A percentile compares a stretch with the other conserved stretches of the same genome.
phyloP scores from a whole-genome alignment of 495 filamentous ascomycete species.

The Tuber microsphaerosporum region DNA sequence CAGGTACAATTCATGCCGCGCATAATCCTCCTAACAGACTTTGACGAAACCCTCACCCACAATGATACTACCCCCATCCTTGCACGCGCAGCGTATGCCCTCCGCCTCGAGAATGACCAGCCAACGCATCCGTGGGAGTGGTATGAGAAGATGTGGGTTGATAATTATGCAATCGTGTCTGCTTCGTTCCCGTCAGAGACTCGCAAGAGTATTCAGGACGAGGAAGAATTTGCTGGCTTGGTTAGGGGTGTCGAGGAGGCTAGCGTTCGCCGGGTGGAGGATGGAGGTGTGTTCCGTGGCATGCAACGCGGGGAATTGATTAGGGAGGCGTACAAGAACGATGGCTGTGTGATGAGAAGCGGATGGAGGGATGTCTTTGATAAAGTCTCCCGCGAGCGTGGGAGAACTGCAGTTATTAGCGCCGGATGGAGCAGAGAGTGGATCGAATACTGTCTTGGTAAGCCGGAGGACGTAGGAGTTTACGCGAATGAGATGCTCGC shows the following conservation, averaged over 20 bases:
- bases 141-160: constrained; percentile 18
- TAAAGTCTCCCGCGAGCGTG: constrained; percentile 8
- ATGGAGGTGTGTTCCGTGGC: constrained; percentile 25
- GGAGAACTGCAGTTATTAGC: constrained; percentile 28
- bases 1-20: not conserved
- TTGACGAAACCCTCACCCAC: constrained; percentile 39
- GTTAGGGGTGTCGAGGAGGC: constrained; percentile 25
- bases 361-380: constrained; percentile 22
- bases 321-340: constrained; percentile 7
- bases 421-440: constrained; percentile 38
- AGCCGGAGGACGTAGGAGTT: constrained; percentile 12
- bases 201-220: constrained; percentile 25
- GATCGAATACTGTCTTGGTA: constrained; percentile 24
- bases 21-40: constrained; percentile 37
- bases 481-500: constrained; percentile 29
- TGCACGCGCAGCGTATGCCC: constrained; percentile 24
- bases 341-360: constrained; percentile 12
- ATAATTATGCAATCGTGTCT: constrained; percentile 16
- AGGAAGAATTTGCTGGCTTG: constrained; percentile 20
- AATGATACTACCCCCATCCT: constrained; percentile 31
- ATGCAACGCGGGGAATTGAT: constrained; percentile 12
- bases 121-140: constrained; percentile 17
- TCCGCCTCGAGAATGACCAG: not conserved
- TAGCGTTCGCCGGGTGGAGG: constrained; percentile 35
- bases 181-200: constrained; percentile 5